Evolutionary conservation across 768 basidiomycete species (phyloP), one percentile per base, ranked within the genome.

Genomic region (Guyanaporus albipodus): DNA sequence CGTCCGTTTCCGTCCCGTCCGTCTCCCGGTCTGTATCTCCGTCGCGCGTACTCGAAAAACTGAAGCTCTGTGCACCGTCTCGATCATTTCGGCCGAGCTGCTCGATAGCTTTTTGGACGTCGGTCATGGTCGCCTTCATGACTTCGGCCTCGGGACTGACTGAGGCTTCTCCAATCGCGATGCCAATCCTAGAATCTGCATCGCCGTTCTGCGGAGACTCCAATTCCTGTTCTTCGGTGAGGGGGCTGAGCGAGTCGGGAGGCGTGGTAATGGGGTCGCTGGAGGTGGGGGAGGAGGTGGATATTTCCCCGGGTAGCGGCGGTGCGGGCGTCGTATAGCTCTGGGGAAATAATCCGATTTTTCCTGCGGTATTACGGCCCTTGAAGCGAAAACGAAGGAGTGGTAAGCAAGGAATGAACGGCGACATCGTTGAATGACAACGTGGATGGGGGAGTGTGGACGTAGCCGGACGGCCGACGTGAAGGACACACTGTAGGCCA

Each of bases 61-160:
- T 87, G 64, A 88, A 88, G 57, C 87, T 85, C 23, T 82, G 76
- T 1, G 73, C 69, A 7, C 78, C 82, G 46, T 85, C 80, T 14
- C 70, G 70, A 56, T 77, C 77, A 24, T 69, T 70, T 36, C 74
- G 71, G 8, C 84, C 87, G 21, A 92, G 82, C 57, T 92, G 88
- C 50, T 93, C 88, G 56, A 94, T 92, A 17, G 91, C 91, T 53
- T 88, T 72, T 64, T 95, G 88, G 6, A 95, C 88, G 47, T 94
- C 91, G 3, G 86, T 91, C 75, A 94, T 76, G 2, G 91, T 95
- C 2, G 85, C 88, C 31, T 80, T 79, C 87, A 95, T 91, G 46
- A 87, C 78, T 50, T 79, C 80, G 12, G 70, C 76, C 36, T 76
- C 56, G 23, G 29, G 49, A 36, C 34, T 38, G 42, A 46, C 60